Evolutionary conservation across 345 rosid species (phyloP).

Genomic region (Citropsis articulata): DNA sequence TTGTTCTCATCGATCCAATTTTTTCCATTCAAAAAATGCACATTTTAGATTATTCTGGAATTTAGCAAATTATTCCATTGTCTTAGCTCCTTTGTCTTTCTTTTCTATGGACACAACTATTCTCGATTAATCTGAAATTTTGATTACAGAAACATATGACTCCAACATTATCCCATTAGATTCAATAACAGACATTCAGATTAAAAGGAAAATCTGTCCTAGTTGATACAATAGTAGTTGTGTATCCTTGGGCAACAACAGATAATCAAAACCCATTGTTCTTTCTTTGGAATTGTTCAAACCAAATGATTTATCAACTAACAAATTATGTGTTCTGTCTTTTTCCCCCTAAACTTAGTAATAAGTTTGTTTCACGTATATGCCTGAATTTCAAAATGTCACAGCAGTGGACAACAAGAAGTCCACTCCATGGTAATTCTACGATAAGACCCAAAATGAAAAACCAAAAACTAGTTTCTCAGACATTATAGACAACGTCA

Average conservation of each 20-base stretch:
- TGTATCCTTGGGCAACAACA: not conserved
- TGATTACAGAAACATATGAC: not conserved
- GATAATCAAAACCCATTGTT: not conserved
- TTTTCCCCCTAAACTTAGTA: not conserved
- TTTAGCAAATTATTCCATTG: not conserved
- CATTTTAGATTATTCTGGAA: not conserved
- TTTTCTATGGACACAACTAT: not conserved
- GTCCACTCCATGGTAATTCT: no score
- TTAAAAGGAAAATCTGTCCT: no score
- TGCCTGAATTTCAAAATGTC: not conserved
- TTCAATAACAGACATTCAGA: not conserved
- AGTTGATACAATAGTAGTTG: not conserved
- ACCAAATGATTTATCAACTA: not conserved
- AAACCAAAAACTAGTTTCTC: not conserved
- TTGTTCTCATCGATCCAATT: not conserved
- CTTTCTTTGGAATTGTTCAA: not conserved
- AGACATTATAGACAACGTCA: not conserved
- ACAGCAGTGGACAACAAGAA: not conserved
- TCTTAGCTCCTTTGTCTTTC: not conserved
- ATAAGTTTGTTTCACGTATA: no score
- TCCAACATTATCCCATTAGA: not conserved
- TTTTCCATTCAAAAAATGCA: not conserved
- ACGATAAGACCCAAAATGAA: not conserved
- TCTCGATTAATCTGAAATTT: not conserved
- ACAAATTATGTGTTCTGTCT: not conserved